Evolutionary conservation across 2,329 filamentous ascomycete species (phyloP), one percentile per base, ranked within the genome.

Genomic region (Talaromyces sp.): DNA sequence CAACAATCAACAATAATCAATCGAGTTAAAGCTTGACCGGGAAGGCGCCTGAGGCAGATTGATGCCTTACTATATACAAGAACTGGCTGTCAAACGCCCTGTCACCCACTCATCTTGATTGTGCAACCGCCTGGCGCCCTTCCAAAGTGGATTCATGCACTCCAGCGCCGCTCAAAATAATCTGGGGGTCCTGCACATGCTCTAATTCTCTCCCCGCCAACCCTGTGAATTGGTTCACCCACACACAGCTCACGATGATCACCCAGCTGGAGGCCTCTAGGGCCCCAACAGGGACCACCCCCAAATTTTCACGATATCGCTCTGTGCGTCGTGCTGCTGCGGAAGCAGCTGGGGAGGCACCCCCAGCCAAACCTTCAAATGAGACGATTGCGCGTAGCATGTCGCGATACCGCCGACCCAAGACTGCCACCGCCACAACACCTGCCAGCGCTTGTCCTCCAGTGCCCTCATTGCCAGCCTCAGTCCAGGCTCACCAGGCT

Each of bases 241-340:
- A 38, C n/a, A 22, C 34, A 40, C 38, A 5, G 31, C 25, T 27
- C 67, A 67, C 70, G 36, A 74, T 73, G 69, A 70, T 72, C 47
- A 68, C 65, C 45, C 70, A 68, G 58, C 56, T 68, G 59, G 58
- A 66, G 43, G 25, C 67, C 54, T 27, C 58, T 25, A 19, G 31
- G 62, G 25, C 59, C 17, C 56, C 40, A 11, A 29, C 58, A 31
- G 61, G 64, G 58, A 53, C 67, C 22, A 73, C 73, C 34, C 72
- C 75, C 61, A 86, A 85, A 71, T 82, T 85, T 72, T 84, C 85
- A 63, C 82, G 86, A 49, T 88, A 88, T 75, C 80, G 85, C 68
- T 86, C 84, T 34, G 84, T 87, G 64, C 78, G 86, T 66, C 80
- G 80, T 68, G 78, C 77, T 11, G 73, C 74, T 25, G 70, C 74